phyloP scores from a whole-genome alignment of 495 filamentous ascomycete genomes.

The Xylaria grammica region DNA sequence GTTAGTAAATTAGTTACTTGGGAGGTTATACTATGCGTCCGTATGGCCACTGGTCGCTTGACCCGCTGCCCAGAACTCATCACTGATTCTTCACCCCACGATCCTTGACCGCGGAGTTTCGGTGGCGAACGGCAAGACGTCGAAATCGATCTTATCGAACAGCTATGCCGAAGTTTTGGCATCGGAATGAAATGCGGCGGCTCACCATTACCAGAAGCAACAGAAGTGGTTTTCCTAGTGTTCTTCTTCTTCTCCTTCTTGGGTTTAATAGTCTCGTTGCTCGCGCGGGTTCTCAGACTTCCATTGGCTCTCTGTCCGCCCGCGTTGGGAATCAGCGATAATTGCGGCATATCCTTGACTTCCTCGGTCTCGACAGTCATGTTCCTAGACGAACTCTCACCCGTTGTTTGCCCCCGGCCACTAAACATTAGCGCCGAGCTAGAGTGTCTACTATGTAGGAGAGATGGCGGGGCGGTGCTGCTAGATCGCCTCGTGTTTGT shows the following conservation, averaged over 20 bases:
- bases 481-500: conserved; percentile 37
- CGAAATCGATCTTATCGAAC: conserved; percentile 43
- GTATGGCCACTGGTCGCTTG: conserved; percentile 22
- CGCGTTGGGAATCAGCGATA: conserved; percentile 73
- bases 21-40: conserved; percentile 37
- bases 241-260: conserved; percentile 91
- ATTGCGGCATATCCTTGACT: conserved; percentile 87
- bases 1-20: conserved; percentile 60
- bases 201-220: conserved; percentile 76
- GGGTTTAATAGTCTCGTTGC: conserved; percentile 90
- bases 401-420: conserved; percentile 56
- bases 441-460: conserved; percentile 50
- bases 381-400: conserved; percentile 79
- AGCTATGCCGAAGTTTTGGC: conserved; percentile 41
- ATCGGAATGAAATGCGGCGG: conserved; percentile 37
- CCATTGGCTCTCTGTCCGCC: conserved; percentile 68
- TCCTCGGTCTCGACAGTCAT: conserved; percentile 99
- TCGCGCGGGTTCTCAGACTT: conserved; percentile 84
- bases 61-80: conserved; percentile 23
- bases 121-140: conserved; percentile 35
- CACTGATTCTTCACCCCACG: conserved; percentile 35
- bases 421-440: conserved; percentile 50
- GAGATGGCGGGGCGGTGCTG: conserved; percentile 39
- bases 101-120: conserved; percentile 45
- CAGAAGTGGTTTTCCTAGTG: conserved; percentile 71